Conservation (phyloP, 352 stramenopile genomes). For the Globisporangium ultimum region DNA sequence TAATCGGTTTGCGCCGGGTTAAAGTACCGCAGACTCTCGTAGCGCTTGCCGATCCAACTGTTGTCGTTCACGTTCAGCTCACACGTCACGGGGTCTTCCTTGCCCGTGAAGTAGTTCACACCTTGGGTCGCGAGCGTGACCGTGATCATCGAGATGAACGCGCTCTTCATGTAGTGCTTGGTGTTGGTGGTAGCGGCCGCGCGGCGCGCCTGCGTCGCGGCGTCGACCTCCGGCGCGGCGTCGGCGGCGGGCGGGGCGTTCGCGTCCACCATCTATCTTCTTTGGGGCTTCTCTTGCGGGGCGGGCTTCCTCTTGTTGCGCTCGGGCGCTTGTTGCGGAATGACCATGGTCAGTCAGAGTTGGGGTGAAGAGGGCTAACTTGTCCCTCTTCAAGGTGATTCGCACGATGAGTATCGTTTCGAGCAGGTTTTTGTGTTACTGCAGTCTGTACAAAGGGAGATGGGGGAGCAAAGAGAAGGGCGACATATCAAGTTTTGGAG, state of each 20-base stretch:
- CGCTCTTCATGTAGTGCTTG: conserved; percentile 72
- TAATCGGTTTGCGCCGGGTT: conserved; percentile 67
- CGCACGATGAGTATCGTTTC: no score
- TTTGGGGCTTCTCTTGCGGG: background rate
- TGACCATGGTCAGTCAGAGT: background rate
- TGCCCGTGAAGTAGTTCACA: conserved; percentile 56
- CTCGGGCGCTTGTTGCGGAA: conserved; percentile 7
- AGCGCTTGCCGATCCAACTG: conserved; percentile 60
- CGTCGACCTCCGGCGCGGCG: conserved; percentile 29
- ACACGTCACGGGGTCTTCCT: conserved; percentile 59
- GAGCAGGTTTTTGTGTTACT: no score
- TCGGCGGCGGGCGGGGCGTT: no score
- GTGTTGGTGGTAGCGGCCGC: conserved; percentile 31
- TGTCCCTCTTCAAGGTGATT: no score
- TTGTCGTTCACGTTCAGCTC: conserved; percentile 69
- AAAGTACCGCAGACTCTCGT: conserved; percentile 75
- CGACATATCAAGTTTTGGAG: no score
- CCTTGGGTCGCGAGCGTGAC: conserved; percentile 51
- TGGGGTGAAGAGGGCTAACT: no score
- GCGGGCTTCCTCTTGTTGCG: background rate
- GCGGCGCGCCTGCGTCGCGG: conserved; percentile 16
- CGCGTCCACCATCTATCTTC: conserved; percentile 1
- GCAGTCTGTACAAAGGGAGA: no score
- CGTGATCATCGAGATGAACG: conserved; percentile 73
- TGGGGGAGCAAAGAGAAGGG: no score